phyloP scores from a whole-genome alignment of 371 early-diverging fungal genomes.

The Rhizomucor miehei region DNA sequence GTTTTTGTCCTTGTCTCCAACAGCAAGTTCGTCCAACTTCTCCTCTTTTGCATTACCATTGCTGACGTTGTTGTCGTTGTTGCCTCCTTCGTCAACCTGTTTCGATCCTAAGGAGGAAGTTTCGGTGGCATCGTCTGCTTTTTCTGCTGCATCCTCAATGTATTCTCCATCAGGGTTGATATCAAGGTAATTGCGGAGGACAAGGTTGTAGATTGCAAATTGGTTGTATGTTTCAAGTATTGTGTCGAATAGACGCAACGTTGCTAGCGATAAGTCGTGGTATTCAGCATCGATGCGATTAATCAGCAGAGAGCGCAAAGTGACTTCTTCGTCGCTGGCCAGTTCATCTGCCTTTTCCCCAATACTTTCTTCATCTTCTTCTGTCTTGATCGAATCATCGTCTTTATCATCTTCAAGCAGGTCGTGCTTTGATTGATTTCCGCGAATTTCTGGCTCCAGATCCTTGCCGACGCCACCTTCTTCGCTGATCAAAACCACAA shows the following conservation, averaged over 20 bases:
- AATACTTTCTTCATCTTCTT: constrained; percentile 14
- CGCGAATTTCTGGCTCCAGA: constrained; percentile 39
- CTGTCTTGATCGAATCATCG: constrained; percentile 14
- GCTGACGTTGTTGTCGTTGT: constrained; percentile 17
- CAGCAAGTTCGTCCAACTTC: constrained; percentile 6
- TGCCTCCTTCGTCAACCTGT: constrained; percentile 16
- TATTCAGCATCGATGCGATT: constrained; percentile 43
- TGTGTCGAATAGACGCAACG: constrained; percentile 61
- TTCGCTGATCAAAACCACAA: constrained; percentile 45
- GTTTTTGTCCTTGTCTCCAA: constrained; percentile 9
- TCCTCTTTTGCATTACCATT: constrained; percentile 4
- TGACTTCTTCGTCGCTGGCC: constrained; percentile 26
- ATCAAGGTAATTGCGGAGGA: constrained; percentile 59
- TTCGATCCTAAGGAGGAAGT: constrained; percentile 39
- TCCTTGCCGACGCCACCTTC: constrained; percentile 52
- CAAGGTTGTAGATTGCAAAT: constrained; percentile 60
- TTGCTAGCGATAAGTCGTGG: constrained; percentile 49
- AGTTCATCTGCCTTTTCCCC: constrained; percentile 12
- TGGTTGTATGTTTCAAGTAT: constrained; percentile 64
- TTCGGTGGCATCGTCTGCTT: constrained; percentile 23
- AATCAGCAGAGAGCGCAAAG: constrained; percentile 36
- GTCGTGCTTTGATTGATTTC: constrained; percentile 16
- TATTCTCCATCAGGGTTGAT: constrained; percentile 45
- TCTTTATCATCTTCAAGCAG: constrained; percentile 37
- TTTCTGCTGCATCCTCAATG: constrained; percentile 24